Base-by-base conservation (phyloP, 1,284 basidiomycete species). In the Tetrapyrgos nigripes region DNA sequence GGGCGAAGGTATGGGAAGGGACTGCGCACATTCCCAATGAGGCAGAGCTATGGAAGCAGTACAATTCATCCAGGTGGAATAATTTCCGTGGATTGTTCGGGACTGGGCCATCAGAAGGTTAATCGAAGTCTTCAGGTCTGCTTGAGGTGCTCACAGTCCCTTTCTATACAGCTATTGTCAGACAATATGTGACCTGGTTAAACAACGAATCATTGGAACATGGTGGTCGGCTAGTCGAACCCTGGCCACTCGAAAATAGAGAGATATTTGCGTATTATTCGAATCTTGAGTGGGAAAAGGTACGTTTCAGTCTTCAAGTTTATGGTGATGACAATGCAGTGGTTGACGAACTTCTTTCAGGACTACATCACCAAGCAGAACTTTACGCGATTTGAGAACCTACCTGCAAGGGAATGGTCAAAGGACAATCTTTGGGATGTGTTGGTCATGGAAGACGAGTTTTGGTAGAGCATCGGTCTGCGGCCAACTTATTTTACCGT, bases 121-220 rank as follows among this genome's bases (percentile, higher is more conserved):
- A 54, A n/a, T n/a, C n/a, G n/a, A n/a, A n/a, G 60, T 50, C 11
- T 50, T 17, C 17, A 11, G 4, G 19, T 4, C 40, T 4, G 1
- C 24, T 19, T 29, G 14, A 21, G 14, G 9, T 21, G 17, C 17
- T 27, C 35, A 3, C 13, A 27, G 26, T 29, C 17, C 43, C 29
- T 37, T 33, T 19, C 29, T 19, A 26, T 10, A 4, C 27, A 67
- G 68, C 69, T 27, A 45, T 69, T 17, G 62, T 62, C 46, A 63
- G 68, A 4, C 69, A 71, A 55, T 68, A 64, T 33, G 67, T 71
- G n/a, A 64, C 67, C 1, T 71, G 69, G 69, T 53, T 71, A 17
- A 71, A 71, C 55, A 71, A 69, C 58, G 69, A 71, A 40, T 66
- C 67, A 5, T 64, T 71, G 2, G 59, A 64, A 49, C 59, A 66